Percentiles rank a stretch among this genome's conserved stretches.
These are phyloP conservation scores for Thraustochytrium striatum DNA, from an alignment of 352 stramenopile species.

Conservation along the genomic window DNA sequence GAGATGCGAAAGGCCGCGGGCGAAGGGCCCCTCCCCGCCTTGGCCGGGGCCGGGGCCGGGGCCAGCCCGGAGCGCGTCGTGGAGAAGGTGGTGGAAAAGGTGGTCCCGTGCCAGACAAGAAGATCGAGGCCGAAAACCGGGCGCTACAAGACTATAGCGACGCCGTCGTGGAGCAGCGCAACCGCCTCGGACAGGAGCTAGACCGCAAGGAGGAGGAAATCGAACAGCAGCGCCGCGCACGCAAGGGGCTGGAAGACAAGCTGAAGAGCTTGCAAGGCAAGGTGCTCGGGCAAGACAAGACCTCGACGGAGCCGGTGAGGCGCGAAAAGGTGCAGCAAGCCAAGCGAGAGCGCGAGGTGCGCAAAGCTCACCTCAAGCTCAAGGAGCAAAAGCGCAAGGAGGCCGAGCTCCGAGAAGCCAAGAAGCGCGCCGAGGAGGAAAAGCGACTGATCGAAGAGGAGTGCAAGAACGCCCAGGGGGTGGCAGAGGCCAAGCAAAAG, in stretches of 20 bases:
- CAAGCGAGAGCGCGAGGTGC: slow-evolving; percentile 37
- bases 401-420: slow-evolving; percentile 44
- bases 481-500: slow-evolving; percentile 48
- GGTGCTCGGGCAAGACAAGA: slow-evolving; percentile 50
- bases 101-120: slow-evolving; percentile 24
- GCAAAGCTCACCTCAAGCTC: slow-evolving; percentile 49
- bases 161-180: slow-evolving; percentile 46
- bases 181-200: slow-evolving; percentile 49
- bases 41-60: neutral
- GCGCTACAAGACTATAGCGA: slow-evolving; percentile 46
- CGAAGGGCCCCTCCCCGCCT: neutral
- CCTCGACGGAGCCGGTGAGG: slow-evolving; percentile 21
- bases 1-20: neutral
- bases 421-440: slow-evolving; percentile 48
- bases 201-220: slow-evolving; percentile 48
- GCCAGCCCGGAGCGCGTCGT: slow-evolving; percentile 11
- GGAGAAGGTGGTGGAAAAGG: slow-evolving; percentile 29
- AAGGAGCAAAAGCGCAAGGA: slow-evolving; percentile 53
- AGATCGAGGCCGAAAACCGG: slow-evolving; percentile 38
- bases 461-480: slow-evolving; percentile 39
- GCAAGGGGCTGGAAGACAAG: slow-evolving; percentile 47
- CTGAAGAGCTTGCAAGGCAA: slow-evolving; percentile 45
- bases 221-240: slow-evolving; percentile 43
- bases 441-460: slow-evolving; percentile 48
- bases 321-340: slow-evolving; percentile 49